Evolutionary conservation across 2,329 filamentous ascomycete species (phyloP), one percentile per base, ranked within the genome.

Genomic region (Aspergillus tubingensis): DNA sequence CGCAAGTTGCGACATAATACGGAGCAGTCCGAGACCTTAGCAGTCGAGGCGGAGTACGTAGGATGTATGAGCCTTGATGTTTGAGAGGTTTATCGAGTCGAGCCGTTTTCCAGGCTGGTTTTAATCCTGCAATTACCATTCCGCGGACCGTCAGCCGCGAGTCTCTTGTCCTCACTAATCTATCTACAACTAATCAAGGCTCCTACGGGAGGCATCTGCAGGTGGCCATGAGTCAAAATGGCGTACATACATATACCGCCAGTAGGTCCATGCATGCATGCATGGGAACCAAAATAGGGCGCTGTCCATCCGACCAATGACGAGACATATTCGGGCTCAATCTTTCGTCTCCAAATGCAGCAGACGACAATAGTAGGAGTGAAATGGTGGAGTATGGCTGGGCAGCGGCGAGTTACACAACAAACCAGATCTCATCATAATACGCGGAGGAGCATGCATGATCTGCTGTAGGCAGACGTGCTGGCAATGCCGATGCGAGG

Each of bases 161-260:
- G 44, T 36, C 48, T 36, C 32, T 13, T 11, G 10, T 36, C 5
- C 32, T 36, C 32, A 36, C 32, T 36, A 36, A 13, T 36, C 11
- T 36, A 36, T 36, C 32, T 36, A 36, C 30, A 17, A 17, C 39
- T 43, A 21, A 36, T 53, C 36, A 58, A 48, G 36, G 25, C 25
- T 43, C 8, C 53, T 36, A 43, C 17, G 38, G 38, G 54, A 30
- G 58, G 47, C 41, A 59, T 54, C 61, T 61, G 61, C 63, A 63
- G 61, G 56, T 56, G 49, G 61, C 60, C 63, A 65, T 61, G 61
- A 63, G 63, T 63, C 58, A 61, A 36, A 63, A 61, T 63, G 58
- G 60, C 57, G 56, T 58, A 58, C 58, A 61, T 65, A 56, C 59
- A 52, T 43, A 27, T 50, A 50, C 47, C 47, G 47, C 41, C 47